Evolutionary conservation across 1,139 yeast species (phyloP).

Genomic region (Saccharomyces hybrid): DNA sequence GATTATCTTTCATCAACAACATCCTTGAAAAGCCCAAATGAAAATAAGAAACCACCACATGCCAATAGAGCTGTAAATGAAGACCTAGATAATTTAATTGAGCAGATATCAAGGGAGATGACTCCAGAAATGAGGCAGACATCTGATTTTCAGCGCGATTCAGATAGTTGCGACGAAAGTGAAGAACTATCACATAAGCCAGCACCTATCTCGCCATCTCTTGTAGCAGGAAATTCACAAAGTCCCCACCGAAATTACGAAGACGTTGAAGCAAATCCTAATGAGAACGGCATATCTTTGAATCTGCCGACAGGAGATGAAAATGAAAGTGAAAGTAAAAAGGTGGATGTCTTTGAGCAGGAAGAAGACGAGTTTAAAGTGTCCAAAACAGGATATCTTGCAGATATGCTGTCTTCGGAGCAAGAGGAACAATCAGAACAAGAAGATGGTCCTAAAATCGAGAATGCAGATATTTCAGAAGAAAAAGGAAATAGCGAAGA

Average conservation of each 20-base stretch:
- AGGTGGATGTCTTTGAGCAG: slow-evolving; percentile 9
- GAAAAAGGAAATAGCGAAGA: slow-evolving; percentile 4
- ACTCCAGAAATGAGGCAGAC: slow-evolving; percentile 15
- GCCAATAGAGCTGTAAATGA: slow-evolving; percentile 19
- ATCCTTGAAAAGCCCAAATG: background rate
- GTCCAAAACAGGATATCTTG: slow-evolving; percentile 2
- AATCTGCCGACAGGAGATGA: background rate
- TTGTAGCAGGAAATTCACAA: background rate
- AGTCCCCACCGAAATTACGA: background rate
- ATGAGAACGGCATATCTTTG: background rate
- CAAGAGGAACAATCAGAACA: slow-evolving; percentile 6
- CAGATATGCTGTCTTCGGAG: slow-evolving; percentile 1
- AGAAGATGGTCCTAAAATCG: background rate
- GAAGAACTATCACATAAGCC: background rate
- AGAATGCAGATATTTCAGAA: background rate
- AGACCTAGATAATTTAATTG: slow-evolving; percentile 28
- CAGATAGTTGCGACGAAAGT: slow-evolving; percentile 2
- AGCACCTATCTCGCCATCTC: background rate
- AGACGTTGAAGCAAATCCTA: background rate
- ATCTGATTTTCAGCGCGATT: slow-evolving; percentile 3
- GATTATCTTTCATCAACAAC: background rate
- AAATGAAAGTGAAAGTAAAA: slow-evolving; percentile 5
- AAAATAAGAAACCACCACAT: slow-evolving; percentile 2
- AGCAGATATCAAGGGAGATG: slow-evolving; percentile 29
- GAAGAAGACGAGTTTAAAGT: background rate